Conservation (phyloP, 441 rosid species). For the Heliophila coronopifolia region DNA sequence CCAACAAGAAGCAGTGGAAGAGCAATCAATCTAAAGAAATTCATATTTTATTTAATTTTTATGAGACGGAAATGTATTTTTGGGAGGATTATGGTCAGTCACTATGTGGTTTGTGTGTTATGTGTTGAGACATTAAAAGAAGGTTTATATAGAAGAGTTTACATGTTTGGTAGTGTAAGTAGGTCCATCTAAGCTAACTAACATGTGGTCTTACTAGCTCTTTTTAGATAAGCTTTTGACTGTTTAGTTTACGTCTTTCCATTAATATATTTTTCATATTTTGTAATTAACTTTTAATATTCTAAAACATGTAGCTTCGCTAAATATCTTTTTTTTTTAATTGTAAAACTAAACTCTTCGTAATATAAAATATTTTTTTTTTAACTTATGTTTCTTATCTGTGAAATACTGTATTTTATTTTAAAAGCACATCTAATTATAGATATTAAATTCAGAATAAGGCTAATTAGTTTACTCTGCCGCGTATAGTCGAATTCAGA, state of each 20-base stretch:
- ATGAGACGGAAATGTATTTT: neutral
- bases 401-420: too few relatives aligned
- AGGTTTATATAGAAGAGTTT: conserved; percentile 25
- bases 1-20: conserved; percentile 30
- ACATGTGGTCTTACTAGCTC: conserved; percentile 32
- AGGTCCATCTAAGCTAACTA: conserved; percentile 30
- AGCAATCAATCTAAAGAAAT: conserved; percentile 18
- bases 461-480: neutral
- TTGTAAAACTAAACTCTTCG: neutral
- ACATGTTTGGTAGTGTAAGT: conserved; percentile 5
- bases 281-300: neutral
- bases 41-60: conserved; percentile 9
- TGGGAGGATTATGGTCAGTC: conserved; percentile 15
- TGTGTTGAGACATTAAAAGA: conserved; percentile 4
- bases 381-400: too few relatives aligned
- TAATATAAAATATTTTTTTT: too few relatives aligned
- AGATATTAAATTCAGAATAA: neutral
- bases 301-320: neutral
- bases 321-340: too few relatives aligned
- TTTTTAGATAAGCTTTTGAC: too few relatives aligned
- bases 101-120: conserved; percentile 12
- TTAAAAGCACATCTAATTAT: neutral
- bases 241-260: conserved; percentile 2
- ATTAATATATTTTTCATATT: neutral
- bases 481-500: neutral